Evolutionary conservation across 345 rosid species (phyloP).

Genomic region (Ceriops tagal): DNA sequence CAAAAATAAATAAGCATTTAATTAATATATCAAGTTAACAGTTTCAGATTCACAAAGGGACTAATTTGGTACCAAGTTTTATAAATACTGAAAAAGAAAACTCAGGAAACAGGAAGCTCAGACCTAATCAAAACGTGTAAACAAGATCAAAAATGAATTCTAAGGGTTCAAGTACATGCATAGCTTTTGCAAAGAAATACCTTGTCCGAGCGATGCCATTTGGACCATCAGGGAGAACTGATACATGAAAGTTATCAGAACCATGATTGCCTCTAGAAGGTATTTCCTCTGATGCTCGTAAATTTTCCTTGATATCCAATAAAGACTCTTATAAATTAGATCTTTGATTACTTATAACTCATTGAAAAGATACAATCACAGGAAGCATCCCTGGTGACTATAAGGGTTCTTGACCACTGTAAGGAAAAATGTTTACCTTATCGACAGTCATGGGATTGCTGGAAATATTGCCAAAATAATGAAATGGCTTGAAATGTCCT

Average conservation of each 20-base stretch:
- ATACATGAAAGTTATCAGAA: conserved; percentile 7
- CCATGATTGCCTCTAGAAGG: conserved; percentile 23
- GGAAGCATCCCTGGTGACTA: neutral
- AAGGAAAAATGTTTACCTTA: conserved; percentile 21
- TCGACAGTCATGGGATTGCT: conserved; percentile 18
- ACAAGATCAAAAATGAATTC: neutral
- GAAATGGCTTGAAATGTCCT: conserved; percentile 23
- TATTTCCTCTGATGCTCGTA: conserved; percentile 25
- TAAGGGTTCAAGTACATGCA: conserved; percentile 7
- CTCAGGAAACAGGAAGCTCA: neutral
- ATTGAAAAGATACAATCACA: neutral
- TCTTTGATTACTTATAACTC: neutral
- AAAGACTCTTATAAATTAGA: conserved; percentile 22
- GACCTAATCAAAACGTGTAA: too few relatives aligned
- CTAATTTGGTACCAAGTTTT: neutral
- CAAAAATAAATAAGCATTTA: neutral
- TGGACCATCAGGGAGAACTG: conserved; percentile 25
- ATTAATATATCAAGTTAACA: neutral
- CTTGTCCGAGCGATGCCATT: conserved; percentile 31
- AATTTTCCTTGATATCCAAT: conserved; percentile 17
- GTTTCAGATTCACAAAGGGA: neutral
- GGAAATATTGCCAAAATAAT: conserved; percentile 23
- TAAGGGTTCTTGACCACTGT: neutral
- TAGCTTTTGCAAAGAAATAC: conserved; percentile 17
- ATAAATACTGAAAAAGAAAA: neutral